Conservation (phyloP, 768 basidiomycete genomes). For the Cystofilobasidium capitatum region DNA sequence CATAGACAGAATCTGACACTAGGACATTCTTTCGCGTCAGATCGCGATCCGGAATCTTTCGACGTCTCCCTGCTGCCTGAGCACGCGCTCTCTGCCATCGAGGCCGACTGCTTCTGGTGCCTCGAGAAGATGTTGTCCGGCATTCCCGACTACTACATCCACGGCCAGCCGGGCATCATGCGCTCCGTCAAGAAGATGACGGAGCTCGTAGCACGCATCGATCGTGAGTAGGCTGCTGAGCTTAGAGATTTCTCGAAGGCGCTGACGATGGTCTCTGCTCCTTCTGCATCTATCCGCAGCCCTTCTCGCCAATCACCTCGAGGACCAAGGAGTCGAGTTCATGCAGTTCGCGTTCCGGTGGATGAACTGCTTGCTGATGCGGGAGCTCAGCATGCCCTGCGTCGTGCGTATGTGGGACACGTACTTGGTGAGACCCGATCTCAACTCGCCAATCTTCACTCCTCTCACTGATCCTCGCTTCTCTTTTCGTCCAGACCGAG, state of each 20-base stretch:
- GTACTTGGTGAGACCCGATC: constrained; percentile 69
- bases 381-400: constrained; percentile 91
- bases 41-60: constrained; percentile 80
- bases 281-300: constrained; percentile 43
- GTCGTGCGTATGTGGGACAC: constrained; percentile 99
- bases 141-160: constrained; percentile 97
- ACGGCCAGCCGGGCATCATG: constrained; percentile 91
- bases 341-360: constrained; percentile 99
- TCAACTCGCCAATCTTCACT: not conserved
- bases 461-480: not conserved
- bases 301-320: constrained; percentile 76
- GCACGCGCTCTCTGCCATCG: constrained; percentile 67
- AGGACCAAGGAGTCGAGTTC: constrained; percentile 87
- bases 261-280: not conserved
- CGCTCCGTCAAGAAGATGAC: constrained; percentile 87
- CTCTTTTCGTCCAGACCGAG: constrained; percentile 57
- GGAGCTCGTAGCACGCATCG: constrained; percentile 57
- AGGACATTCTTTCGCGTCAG: constrained; percentile 42
- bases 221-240: constrained; percentile 39
- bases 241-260: not conserved
- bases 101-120: constrained; percentile 98
- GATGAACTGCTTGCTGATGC: constrained; percentile 99
- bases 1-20: not conserved
- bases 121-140: constrained; percentile 88
- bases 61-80: constrained; percentile 67